Conservation (phyloP, 148 eudicot genomes). For the Cornus suecica region DNA sequence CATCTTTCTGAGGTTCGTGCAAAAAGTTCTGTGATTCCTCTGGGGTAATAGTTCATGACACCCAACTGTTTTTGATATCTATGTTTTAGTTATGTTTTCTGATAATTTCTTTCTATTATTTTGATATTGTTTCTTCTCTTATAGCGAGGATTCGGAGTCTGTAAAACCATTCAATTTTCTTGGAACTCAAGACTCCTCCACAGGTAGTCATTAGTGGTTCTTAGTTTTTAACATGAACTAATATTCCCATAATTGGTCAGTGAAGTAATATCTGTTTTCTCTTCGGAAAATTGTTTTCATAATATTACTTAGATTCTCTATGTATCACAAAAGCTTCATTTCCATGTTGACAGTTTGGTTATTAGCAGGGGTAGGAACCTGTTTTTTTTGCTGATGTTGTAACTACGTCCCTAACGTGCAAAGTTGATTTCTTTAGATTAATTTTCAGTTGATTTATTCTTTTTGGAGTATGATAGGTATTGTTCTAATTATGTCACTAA, state of each 20-base stretch:
- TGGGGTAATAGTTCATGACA: slow-evolving; percentile 34
- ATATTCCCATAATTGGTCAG: neutral
- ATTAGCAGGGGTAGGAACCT: slow-evolving; percentile 2
- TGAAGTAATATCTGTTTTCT: neutral
- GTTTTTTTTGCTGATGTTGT: neutral
- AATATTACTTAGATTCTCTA: neutral
- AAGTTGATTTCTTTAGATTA: neutral
- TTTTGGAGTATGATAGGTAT: neutral
- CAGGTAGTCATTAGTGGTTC: slow-evolving; percentile 37
- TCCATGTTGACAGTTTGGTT: neutral
- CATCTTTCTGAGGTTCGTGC: slow-evolving; percentile 89
- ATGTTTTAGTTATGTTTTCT: neutral
- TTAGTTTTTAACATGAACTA: neutral
- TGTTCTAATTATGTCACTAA: neutral
- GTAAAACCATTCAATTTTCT: slow-evolving; percentile 76
- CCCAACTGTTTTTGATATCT: neutral
- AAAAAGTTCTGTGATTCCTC: slow-evolving; percentile 49
- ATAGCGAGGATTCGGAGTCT: slow-evolving; percentile 63
- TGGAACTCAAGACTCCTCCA: slow-evolving; percentile 58
- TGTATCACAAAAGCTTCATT: neutral
- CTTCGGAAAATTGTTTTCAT: neutral
- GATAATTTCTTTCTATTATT: slow-evolving; percentile 7
- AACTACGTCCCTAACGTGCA: neutral
- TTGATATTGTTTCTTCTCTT: slow-evolving; percentile 19
- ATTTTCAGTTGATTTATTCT: neutral